Evolutionary conservation across 371 early-diverging fungal genomes (phyloP), one percentile per base, ranked within the genome.

Genomic region (Capniomyces stellatus): DNA sequence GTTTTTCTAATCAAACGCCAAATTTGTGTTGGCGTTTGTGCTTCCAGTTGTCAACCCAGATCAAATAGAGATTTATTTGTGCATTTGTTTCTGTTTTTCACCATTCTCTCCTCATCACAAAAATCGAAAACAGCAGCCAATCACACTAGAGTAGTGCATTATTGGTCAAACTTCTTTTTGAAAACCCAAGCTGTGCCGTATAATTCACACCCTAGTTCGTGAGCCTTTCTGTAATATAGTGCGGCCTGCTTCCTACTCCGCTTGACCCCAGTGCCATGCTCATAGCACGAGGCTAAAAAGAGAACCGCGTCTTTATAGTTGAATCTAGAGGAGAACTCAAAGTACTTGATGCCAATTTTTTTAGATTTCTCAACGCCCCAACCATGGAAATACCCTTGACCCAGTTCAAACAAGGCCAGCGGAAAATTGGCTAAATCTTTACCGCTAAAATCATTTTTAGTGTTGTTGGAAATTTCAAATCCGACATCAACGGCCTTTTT

Each of bases 101-200:
- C n/a, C n/a, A n/a, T n/a, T n/a, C n/a, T n/a, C n/a, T n/a, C n/a
- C n/a, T n/a, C n/a, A n/a, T n/a, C n/a, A n/a, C n/a, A n/a, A n/a
- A n/a, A n/a, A n/a, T n/a, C n/a, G n/a, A n/a, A n/a, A n/a, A n/a
- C n/a, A n/a, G n/a, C n/a, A n/a, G n/a, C n/a, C n/a, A n/a, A n/a
- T n/a, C n/a, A n/a, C n/a, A n/a, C n/a, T n/a, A n/a, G n/a, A n/a
- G n/a, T n/a, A n/a, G n/a, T n/a, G n/a, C n/a, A 35, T 15, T 35
- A 10, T 35, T 35, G 15, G 23, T 78, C 75, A 55, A 83, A 85
- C 60, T 92, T 91, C 30, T 81, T 74, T 62, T 91, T 92, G 70
- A 79, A 87, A 29, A 92, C 87, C 93, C 93, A 92, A 23, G 87
- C 85, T 61, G 87, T 89, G n/a, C 84, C 83, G 29, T 90, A 81